Conservation (phyloP, 164 flowering plant species). For the Aristolochia fimbriata region DNA sequence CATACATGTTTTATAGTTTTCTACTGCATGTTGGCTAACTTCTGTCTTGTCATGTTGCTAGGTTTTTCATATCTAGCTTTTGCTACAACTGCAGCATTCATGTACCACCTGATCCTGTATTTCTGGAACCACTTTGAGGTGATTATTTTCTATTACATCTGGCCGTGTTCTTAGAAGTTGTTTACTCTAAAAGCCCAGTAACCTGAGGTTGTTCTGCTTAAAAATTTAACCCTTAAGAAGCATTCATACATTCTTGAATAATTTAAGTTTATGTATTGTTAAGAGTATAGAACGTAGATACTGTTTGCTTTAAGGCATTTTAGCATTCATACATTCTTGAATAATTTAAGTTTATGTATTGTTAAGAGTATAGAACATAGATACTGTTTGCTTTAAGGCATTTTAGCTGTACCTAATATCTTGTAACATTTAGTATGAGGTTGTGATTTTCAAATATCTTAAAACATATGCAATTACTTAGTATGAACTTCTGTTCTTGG, state of each 20-base stretch:
- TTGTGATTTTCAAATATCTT: too few species aligned
- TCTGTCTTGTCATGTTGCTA: conserved; percentile 11
- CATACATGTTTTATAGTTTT: too few species aligned
- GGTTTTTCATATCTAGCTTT: conserved; percentile 96
- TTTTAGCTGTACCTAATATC: too few species aligned
- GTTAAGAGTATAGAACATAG: neutral
- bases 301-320: too few species aligned
- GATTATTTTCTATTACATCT: conserved; percentile 2
- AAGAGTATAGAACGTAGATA: neutral
- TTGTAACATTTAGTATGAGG: too few species aligned
- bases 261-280: neutral
- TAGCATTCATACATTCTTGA: neutral
- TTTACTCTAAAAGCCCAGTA: too few species aligned
- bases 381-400: too few species aligned
- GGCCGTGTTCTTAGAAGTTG: neutral
- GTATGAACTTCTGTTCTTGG: too few species aligned
- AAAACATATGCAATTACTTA: too few species aligned
- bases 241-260: neutral
- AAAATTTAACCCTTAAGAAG: neutral
- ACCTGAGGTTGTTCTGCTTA: too few species aligned
- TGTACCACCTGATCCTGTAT: conserved; percentile 90
- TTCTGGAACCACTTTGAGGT: conserved; percentile 99
- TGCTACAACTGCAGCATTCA: conserved; percentile 79
- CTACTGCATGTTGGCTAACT: neutral
- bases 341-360: neutral